Percentiles rank a stretch among this genome's conserved stretches.
These are phyloP conservation scores for Monosporascus sp. DNA, from an alignment of 2,329 filamentous ascomycete species.

Conservation along the genomic window DNA sequence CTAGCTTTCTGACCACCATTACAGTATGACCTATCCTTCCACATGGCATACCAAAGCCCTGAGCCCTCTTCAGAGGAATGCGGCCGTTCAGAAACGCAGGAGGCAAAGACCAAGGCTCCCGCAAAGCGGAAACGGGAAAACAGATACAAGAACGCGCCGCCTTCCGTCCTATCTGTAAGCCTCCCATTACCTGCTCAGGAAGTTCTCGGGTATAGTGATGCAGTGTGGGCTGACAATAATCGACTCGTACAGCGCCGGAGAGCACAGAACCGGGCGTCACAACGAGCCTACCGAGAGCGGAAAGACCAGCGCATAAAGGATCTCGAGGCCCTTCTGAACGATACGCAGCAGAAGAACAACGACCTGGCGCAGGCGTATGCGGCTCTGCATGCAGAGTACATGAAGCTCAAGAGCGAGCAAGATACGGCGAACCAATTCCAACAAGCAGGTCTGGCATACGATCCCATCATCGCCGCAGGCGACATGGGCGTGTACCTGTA, in stretches of 20 bases:
- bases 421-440: constrained; percentile 22
- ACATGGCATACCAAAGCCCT: constrained; percentile 18
- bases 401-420: constrained; percentile 32
- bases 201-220: neutral
- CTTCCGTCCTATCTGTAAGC: constrained; percentile 43
- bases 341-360: constrained; percentile 50
- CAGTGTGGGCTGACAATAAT: neutral
- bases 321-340: constrained; percentile 51
- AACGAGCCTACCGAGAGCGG: constrained; percentile 56
- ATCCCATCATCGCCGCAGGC: constrained; percentile 13
- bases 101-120: constrained; percentile 28
- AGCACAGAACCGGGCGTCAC: constrained; percentile 57
- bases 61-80: constrained; percentile 19
- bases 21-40: constrained; percentile 29
- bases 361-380: constrained; percentile 50
- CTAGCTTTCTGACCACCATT: constrained; percentile 8
- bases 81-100: constrained; percentile 18
- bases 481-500: constrained; percentile 22
- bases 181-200: neutral
- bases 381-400: constrained; percentile 40
- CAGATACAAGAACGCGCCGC: constrained; percentile 48
- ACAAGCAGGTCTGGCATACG: constrained; percentile 15
- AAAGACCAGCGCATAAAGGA: constrained; percentile 63
- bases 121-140: constrained; percentile 46
- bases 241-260: constrained; percentile 41